These are phyloP conservation scores for Saccharomycopsis synnaedendra DNA, from an alignment of 805 yeast species.

Conservation along the genomic window DNA sequence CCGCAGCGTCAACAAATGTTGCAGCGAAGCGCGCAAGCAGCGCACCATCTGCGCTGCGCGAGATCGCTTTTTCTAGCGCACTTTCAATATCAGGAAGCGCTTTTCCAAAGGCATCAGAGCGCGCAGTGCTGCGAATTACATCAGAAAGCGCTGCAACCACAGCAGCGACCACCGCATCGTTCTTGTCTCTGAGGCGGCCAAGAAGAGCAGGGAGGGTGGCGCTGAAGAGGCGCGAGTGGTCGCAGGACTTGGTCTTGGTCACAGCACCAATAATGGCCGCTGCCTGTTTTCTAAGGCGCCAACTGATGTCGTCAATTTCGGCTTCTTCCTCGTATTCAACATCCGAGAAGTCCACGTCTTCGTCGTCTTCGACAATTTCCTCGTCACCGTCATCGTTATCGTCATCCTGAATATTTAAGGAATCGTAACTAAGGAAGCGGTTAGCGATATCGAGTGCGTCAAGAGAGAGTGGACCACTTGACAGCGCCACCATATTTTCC, in stretches of 20 bases:
- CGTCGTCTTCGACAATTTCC: conserved; percentile 7
- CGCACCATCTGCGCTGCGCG: conserved; percentile 2
- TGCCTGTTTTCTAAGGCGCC: conserved; percentile 12
- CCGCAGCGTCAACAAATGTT: conserved; percentile 2
- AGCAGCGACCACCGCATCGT: conserved; percentile 11
- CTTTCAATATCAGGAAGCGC: background rate
- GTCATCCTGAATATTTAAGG: conserved; percentile 7
- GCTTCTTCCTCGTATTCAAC: conserved; percentile 8
- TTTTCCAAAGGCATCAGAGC: background rate
- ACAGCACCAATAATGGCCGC: conserved; percentile 9
- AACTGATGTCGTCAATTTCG: conserved; percentile 13
- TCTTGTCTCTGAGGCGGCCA: conserved; percentile 7
- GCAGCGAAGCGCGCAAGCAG: conserved; percentile 7
- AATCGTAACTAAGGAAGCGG: conserved; percentile 11
- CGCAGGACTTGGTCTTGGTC: background rate
- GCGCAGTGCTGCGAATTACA: background rate
- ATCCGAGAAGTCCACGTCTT: conserved; percentile 1
- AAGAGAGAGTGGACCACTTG: background rate
- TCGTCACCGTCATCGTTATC: conserved; percentile 10
- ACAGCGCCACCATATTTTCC: conserved; percentile 3
- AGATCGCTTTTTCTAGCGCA: conserved; percentile 1
- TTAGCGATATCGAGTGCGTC: background rate
- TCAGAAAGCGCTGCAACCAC: conserved; percentile 6
- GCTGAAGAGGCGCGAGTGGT: background rate
- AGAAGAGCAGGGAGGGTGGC: conserved; percentile 4